A percentile compares a stretch with the other conserved stretches of the same genome.
phyloP scores from a whole-genome alignment of 768 basidiomycete species.

The Panaeolus papilionaceus region DNA sequence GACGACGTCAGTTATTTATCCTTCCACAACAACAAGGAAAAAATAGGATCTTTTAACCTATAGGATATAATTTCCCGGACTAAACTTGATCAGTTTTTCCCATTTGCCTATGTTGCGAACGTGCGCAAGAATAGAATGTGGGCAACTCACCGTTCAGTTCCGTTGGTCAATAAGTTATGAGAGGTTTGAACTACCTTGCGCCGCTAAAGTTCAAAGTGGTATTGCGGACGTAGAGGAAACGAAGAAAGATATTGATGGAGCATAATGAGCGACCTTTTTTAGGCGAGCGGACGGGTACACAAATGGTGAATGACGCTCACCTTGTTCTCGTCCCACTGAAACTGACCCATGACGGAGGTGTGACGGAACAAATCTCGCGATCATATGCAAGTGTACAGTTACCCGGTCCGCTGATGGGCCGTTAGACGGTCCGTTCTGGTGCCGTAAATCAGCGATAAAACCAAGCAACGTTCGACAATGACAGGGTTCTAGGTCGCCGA shows the following conservation, averaged over 20 bases:
- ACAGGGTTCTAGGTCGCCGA: background rate
- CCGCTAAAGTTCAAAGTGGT: background rate
- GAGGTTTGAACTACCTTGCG: background rate
- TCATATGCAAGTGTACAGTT: background rate
- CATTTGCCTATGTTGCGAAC: background rate
- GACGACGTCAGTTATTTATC: background rate
- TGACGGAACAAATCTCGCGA: slow-evolving; percentile 5
- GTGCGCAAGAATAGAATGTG: slow-evolving; percentile 9
- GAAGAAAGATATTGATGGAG: background rate
- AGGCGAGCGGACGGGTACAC: slow-evolving; percentile 9
- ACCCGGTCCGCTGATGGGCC: background rate
- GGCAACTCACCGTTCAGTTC: background rate
- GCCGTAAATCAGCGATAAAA: background rate
- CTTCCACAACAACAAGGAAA: slow-evolving; percentile 2
- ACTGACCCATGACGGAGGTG: slow-evolving; percentile 8
- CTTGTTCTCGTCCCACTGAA: slow-evolving; percentile 7
- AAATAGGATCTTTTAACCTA: background rate
- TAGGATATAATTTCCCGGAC: slow-evolving; percentile 6
- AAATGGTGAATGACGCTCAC: slow-evolving; percentile 12
- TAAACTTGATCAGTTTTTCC: slow-evolving; percentile 11
- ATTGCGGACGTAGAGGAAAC: background rate
- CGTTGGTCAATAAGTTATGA: background rate
- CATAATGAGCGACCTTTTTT: background rate
- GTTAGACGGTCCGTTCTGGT: background rate
- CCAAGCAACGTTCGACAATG: background rate